These are phyloP conservation scores for Boletus subcaerulescens DNA, from an alignment of 768 basidiomycete species.

Conservation along the genomic window DNA sequence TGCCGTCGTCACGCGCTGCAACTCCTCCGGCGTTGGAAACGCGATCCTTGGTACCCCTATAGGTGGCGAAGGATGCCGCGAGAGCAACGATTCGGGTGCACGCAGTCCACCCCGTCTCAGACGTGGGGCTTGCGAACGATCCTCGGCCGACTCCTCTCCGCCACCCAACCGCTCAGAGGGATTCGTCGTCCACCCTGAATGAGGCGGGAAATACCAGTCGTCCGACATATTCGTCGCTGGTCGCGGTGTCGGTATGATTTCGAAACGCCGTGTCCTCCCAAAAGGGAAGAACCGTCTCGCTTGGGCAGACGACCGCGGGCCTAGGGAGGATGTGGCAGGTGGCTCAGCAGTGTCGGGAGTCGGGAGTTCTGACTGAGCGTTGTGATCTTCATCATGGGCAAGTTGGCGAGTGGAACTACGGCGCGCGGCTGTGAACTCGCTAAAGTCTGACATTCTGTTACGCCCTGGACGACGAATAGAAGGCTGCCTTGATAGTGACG, in stretches of 20 bases:
- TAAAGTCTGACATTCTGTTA: conserved; percentile 62
- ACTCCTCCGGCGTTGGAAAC: conserved; percentile 22
- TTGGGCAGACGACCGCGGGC: conserved; percentile 19
- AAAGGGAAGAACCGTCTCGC: conserved; percentile 59
- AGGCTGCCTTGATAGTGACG: conserved; percentile 50
- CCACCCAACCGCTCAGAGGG: conserved; percentile 17
- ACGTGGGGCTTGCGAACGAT: conserved; percentile 44
- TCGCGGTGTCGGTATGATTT: conserved; percentile 33
- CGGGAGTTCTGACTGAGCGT: conserved; percentile 8
- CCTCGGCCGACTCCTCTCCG: conserved; percentile 34
- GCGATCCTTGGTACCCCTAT: conserved; percentile 23
- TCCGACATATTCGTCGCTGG: conserved; percentile 28
- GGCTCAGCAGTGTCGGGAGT: background rate
- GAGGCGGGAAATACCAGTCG: conserved; percentile 33
- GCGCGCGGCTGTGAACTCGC: conserved; percentile 66
- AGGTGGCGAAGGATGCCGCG: conserved; percentile 43
- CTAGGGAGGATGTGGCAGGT: conserved; percentile 4
- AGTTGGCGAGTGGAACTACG: conserved; percentile 46
- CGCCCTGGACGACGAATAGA: conserved; percentile 58
- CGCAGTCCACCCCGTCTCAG: conserved; percentile 66
- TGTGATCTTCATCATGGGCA: conserved; percentile 28
- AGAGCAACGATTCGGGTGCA: conserved; percentile 58
- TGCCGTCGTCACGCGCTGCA: conserved; percentile 17
- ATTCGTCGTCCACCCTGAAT: conserved; percentile 18
- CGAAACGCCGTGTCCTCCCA: conserved; percentile 44